These are phyloP conservation scores for Annulohypoxylon maeteangense DNA, from an alignment of 495 filamentous ascomycete genomes.

Conservation along the genomic window DNA sequence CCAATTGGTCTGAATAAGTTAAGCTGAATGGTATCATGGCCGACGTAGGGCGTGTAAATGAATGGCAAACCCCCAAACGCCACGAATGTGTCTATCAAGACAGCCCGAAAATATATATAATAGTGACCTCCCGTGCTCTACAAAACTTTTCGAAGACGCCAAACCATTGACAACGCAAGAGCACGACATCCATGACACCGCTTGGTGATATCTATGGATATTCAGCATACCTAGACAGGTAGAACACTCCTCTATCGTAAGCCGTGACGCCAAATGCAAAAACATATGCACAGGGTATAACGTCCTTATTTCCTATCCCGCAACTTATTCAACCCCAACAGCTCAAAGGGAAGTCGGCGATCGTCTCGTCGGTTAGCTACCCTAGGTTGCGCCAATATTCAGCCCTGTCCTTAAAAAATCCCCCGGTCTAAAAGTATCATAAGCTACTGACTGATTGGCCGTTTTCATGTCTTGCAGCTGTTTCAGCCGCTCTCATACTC, in stretches of 20 bases:
- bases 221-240: constrained; percentile 9
- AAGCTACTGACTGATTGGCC: constrained; percentile 31
- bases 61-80: constrained; percentile 37
- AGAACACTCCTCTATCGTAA: constrained; percentile 29
- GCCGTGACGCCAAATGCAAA: constrained; percentile 47
- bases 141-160: constrained; percentile 22
- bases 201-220: background rate
- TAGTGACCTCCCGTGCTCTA: constrained; percentile 26
- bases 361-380: background rate
- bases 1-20: constrained; percentile 21
- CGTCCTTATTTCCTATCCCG: constrained; percentile 40
- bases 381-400: constrained; percentile 21
- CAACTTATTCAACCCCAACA: constrained; percentile 36
- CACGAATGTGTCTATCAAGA: constrained; percentile 36
- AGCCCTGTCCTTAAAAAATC: constrained; percentile 14
- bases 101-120: constrained; percentile 33
- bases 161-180: constrained; percentile 4
- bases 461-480: constrained; percentile 33
- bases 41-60: constrained; percentile 26
- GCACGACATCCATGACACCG: background rate
- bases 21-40: constrained; percentile 43
- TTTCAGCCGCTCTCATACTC: constrained; percentile 41
- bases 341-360: background rate
- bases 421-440: constrained; percentile 14
- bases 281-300: constrained; percentile 48